Evolutionary conservation across 495 filamentous ascomycete genomes (phyloP).

Genomic region (Tuber umbilicatum): DNA sequence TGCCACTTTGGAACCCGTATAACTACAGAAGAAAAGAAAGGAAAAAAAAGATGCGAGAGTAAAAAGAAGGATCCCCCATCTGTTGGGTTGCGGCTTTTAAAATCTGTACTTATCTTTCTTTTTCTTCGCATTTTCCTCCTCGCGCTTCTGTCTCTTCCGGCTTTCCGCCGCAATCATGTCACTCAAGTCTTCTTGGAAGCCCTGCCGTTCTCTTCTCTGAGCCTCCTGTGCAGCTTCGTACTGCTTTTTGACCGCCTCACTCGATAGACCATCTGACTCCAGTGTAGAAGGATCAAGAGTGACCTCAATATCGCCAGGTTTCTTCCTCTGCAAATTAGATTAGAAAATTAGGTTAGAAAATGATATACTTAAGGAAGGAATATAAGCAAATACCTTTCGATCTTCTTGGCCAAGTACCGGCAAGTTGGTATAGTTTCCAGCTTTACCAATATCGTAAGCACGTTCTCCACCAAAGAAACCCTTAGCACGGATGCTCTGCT

Average conservation of each 20-base stretch:
- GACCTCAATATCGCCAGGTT: constrained; percentile 90
- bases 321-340: constrained; percentile 63
- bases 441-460: constrained; percentile 70
- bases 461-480: constrained; percentile 95
- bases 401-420: constrained; percentile 78
- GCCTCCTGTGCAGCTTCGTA: constrained; percentile 74
- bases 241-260: constrained; percentile 59
- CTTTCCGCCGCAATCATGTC: constrained; percentile 96
- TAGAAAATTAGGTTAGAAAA: constrained; percentile 20
- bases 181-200: constrained; percentile 85
- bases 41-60: not conserved
- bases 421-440: constrained; percentile 48
- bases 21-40: not conserved
- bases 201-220: constrained; percentile 63
- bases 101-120: constrained; percentile 43
- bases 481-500: constrained; percentile 71
- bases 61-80: constrained; percentile 9
- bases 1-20: not conserved
- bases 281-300: constrained; percentile 77
- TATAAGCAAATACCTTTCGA: constrained; percentile 46
- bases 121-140: constrained; percentile 58
- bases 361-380: not conserved
- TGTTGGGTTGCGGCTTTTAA: constrained; percentile 16
- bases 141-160: constrained; percentile 76
- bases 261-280: constrained; percentile 63